phyloP scores from a whole-genome alignment of 2,329 filamentous ascomycete species.

The Geosmithia putterillii region DNA sequence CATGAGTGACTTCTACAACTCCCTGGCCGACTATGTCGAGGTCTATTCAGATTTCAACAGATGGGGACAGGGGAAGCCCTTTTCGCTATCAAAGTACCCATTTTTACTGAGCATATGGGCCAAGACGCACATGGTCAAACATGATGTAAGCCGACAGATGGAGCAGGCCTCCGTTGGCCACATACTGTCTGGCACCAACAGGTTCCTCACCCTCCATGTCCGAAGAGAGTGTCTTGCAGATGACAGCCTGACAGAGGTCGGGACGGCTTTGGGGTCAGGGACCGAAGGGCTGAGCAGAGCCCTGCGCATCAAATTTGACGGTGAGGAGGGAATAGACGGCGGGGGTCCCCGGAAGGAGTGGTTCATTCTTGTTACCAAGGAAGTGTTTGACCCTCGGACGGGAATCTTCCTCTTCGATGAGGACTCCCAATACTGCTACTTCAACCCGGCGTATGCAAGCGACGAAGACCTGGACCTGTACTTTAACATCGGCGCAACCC shows the following conservation, averaged over 20 bases:
- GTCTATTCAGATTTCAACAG: constrained; percentile 75
- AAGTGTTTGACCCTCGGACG: constrained; percentile 84
- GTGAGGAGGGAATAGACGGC: constrained; percentile 84
- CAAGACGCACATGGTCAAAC: constrained; percentile 81
- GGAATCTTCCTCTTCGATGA: constrained; percentile 91
- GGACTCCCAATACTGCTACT: constrained; percentile 83
- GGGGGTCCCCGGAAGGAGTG: constrained; percentile 88
- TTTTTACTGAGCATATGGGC: constrained; percentile 87
- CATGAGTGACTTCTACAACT: constrained; percentile 79
- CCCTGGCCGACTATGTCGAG: constrained; percentile 75
- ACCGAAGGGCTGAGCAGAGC: constrained; percentile 85
- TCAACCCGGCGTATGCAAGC: constrained; percentile 83
- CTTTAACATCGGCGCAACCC: constrained; percentile 76
- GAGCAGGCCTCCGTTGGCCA: constrained; percentile 87
- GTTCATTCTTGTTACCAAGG: constrained; percentile 78
- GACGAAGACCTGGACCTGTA: constrained; percentile 59
- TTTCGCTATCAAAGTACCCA: constrained; percentile 85
- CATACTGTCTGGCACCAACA: constrained; percentile 65
- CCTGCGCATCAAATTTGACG: constrained; percentile 70
- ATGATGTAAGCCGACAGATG: constrained; percentile 84
- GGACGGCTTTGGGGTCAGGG: constrained; percentile 63
- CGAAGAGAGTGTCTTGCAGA: constrained; percentile 79
- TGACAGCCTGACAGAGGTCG: constrained; percentile 74
- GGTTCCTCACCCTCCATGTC: constrained; percentile 66
- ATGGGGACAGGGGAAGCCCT: constrained; percentile 70